Evolutionary conservation across 2,329 filamentous ascomycete species (phyloP).

Genomic region (Monosporascus cannonballus): DNA sequence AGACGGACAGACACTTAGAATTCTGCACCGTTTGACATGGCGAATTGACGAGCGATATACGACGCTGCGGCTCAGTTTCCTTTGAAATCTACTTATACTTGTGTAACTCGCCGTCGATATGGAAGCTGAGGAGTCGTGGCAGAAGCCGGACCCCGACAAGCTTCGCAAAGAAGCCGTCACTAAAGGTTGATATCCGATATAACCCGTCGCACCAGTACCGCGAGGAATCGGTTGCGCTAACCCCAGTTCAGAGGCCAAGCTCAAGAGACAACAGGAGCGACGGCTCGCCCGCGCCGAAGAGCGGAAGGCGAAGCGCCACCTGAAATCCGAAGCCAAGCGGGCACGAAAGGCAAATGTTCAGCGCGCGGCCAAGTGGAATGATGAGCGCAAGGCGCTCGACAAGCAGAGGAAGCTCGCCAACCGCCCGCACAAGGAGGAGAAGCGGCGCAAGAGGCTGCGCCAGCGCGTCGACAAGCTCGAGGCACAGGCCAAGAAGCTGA

Average conservation of each 20-base stretch:
- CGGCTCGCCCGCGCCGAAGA: conserved; percentile 19
- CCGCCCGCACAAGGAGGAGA: conserved; percentile 28
- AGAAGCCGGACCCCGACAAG: conserved; percentile 18
- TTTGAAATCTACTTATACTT: background rate
- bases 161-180: conserved; percentile 14
- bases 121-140: conserved; percentile 13
- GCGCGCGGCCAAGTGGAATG: conserved; percentile 27
- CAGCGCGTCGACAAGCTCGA: conserved; percentile 35
- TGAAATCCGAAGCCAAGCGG: conserved; percentile 31
- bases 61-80: background rate
- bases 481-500: conserved; percentile 32
- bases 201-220: background rate
- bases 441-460: conserved; percentile 31
- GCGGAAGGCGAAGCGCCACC: conserved; percentile 31
- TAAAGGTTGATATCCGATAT: conserved; percentile 12
- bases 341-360: conserved; percentile 29
- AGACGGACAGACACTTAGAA: background rate
- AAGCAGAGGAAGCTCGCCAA: conserved; percentile 26
- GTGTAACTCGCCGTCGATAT: conserved; percentile 4
- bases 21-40: no score
- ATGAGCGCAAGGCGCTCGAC: conserved; percentile 26
- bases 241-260: conserved; percentile 21
- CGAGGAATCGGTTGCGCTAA: conserved; percentile 2
- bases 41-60: no score
- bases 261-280: conserved; percentile 20